These are phyloP conservation scores for Flaveria trinervia DNA, from an alignment of 129 eudicot species.

Conservation along the genomic window DNA sequence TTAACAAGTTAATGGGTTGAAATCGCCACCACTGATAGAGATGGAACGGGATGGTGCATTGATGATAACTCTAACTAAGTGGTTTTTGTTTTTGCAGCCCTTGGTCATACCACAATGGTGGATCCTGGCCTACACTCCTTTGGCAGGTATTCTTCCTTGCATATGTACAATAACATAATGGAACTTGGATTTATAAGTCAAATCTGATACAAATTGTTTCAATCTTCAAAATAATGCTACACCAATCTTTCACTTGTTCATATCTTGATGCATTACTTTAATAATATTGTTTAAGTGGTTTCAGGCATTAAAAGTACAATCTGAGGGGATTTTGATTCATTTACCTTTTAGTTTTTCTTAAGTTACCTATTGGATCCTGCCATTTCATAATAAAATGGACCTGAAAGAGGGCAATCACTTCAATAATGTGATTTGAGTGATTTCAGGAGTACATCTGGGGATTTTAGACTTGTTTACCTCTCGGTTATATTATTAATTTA, in stretches of 20 bases:
- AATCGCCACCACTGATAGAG: neutral
- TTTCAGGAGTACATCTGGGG: too few relatives aligned
- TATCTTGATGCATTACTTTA: neutral
- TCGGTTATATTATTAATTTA: too few relatives aligned
- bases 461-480: too few relatives aligned
- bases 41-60: neutral
- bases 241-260: neutral
- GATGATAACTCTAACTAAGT: neutral
- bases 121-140: conserved; percentile 95
- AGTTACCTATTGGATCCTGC: neutral
- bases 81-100: conserved; percentile 50
- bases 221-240: neutral
- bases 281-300: neutral
- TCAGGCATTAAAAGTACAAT: neutral
- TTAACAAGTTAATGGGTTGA: neutral
- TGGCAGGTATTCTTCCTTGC: conserved; percentile 71
- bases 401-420: neutral
- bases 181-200: neutral
- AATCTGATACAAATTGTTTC: neutral
- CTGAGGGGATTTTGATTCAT: neutral
- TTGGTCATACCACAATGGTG: conserved; percentile 98
- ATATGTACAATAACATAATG: neutral
- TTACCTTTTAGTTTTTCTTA: neutral
- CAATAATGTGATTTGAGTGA: too few relatives aligned
- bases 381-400: neutral